These are phyloP conservation scores for Rhizopus sp. DNA, from an alignment of 371 early-diverging fungal species.

Conservation along the genomic window DNA sequence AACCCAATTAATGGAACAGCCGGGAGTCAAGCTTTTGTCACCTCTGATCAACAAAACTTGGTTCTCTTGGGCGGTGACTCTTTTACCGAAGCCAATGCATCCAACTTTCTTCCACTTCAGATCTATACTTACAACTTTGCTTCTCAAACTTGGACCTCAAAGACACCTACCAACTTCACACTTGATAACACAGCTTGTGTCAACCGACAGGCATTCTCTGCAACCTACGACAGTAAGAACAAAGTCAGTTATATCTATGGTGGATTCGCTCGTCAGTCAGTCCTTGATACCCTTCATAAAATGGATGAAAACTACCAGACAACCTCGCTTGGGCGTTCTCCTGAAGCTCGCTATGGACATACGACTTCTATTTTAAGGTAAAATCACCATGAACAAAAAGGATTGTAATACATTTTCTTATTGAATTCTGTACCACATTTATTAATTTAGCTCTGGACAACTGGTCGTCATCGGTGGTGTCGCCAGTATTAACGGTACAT, in stretches of 20 bases:
- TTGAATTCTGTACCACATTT: conserved; percentile 4
- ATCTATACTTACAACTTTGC: conserved; percentile 21
- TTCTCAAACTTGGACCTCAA: conserved; percentile 23
- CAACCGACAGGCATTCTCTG: conserved; percentile 24
- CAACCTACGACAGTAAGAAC: conserved; percentile 15
- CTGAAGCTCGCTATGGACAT: conserved; percentile 35
- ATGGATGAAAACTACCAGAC: conserved; percentile 25
- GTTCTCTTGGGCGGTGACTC: conserved; percentile 25
- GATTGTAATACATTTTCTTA: conserved; percentile 3
- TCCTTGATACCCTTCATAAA: conserved; percentile 29
- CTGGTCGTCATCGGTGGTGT: conserved; percentile 49
- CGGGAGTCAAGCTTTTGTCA: conserved; percentile 24
- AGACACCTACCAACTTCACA: conserved; percentile 1
- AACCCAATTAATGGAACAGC: conserved; percentile 22
- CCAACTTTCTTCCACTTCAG: conserved; percentile 9
- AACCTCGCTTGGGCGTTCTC: conserved; percentile 21
- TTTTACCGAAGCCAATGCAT: conserved; percentile 14
- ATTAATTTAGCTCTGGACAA: conserved; percentile 32
- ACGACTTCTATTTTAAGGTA: conserved; percentile 43
- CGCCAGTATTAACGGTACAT: background rate
- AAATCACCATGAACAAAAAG: conserved; percentile 1
- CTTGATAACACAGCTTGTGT: background rate
- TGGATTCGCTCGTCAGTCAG: conserved; percentile 19
- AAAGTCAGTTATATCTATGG: conserved; percentile 35
- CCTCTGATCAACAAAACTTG: conserved; percentile 19